Conservation (phyloP, 208 protist genomes). For the Trypanosoma congolense region DNA sequence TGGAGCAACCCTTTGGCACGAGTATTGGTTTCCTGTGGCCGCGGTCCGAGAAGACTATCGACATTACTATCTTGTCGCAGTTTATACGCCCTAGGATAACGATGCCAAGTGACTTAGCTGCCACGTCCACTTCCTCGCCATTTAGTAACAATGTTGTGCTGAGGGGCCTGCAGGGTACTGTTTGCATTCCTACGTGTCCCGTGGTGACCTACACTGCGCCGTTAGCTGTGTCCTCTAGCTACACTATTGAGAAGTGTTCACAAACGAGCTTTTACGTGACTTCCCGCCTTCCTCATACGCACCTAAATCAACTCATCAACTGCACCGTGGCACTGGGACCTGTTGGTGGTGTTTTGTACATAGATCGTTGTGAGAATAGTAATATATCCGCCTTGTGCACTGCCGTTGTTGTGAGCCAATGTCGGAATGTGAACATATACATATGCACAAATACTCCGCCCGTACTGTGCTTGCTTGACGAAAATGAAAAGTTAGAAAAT, state of each 20-base stretch:
- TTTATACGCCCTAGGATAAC: slow-evolving; percentile 85
- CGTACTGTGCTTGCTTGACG: slow-evolving; percentile 36
- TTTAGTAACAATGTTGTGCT: slow-evolving; percentile 71
- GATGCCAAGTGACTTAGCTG: slow-evolving; percentile 44
- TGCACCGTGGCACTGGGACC: slow-evolving; percentile 83
- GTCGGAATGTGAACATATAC: slow-evolving; percentile 65
- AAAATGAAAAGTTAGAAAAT: slow-evolving; percentile 21
- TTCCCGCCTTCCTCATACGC: slow-evolving; percentile 72
- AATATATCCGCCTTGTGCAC: slow-evolving; percentile 77
- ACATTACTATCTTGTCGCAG: slow-evolving; percentile 80
- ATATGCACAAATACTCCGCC: slow-evolving; percentile 87
- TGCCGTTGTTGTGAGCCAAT: slow-evolving; percentile 72
- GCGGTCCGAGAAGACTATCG: slow-evolving; percentile 74
- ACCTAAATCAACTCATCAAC: slow-evolving; percentile 79
- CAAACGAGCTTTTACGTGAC: slow-evolving; percentile 77
- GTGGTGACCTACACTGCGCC: slow-evolving; percentile 32
- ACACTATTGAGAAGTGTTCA: slow-evolving; percentile 62
- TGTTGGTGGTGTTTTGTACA: slow-evolving; percentile 69
- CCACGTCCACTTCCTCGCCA: slow-evolving; percentile 17
- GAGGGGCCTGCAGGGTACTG: slow-evolving; percentile 32
- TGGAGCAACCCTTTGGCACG: slow-evolving; percentile 83
- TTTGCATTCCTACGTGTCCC: slow-evolving; percentile 58
- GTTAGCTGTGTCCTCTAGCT: slow-evolving; percentile 53
- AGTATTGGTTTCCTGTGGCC: slow-evolving; percentile 81
- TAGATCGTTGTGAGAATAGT: slow-evolving; percentile 83